These are phyloP conservation scores for Eucalyptus erythrocorys DNA, from an alignment of 345 rosid genomes.

Conservation along the genomic window DNA sequence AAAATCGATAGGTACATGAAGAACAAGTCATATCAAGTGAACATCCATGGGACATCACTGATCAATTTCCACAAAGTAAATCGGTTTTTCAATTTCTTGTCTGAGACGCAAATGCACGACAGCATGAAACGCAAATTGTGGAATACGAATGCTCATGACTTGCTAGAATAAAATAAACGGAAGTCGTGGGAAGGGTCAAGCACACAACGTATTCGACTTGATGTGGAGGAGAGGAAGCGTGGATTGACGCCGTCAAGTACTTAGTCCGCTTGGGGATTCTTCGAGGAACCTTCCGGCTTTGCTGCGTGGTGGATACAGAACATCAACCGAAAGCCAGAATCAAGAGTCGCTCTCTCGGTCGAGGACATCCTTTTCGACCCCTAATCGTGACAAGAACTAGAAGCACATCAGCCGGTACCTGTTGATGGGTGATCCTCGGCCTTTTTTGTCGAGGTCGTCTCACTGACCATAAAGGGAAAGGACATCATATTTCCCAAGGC, in stretches of 20 bases:
- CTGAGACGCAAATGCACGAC: background rate
- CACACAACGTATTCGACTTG: background rate
- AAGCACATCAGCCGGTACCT: background rate
- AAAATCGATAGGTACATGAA: background rate
- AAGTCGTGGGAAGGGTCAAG: background rate
- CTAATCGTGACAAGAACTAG: background rate
- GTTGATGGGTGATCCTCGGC: background rate
- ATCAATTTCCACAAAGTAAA: background rate
- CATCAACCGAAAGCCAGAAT: background rate
- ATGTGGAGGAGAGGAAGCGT: background rate
- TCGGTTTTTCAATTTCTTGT: background rate
- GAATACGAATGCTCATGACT: background rate
- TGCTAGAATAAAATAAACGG: background rate
- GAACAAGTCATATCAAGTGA: background rate
- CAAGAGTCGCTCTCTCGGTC: background rate
- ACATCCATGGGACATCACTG: background rate
- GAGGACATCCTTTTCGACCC: background rate
- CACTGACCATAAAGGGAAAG: background rate
- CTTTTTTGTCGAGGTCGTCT: background rate
- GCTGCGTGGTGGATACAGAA: background rate
- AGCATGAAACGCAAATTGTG: background rate
- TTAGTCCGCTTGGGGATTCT: background rate
- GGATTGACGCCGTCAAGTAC: background rate
- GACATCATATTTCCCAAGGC: background rate
- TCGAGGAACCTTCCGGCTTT: background rate